Evolutionary conservation across 768 basidiomycete genomes (phyloP).

Genomic region (Naganishia randhawae): DNA sequence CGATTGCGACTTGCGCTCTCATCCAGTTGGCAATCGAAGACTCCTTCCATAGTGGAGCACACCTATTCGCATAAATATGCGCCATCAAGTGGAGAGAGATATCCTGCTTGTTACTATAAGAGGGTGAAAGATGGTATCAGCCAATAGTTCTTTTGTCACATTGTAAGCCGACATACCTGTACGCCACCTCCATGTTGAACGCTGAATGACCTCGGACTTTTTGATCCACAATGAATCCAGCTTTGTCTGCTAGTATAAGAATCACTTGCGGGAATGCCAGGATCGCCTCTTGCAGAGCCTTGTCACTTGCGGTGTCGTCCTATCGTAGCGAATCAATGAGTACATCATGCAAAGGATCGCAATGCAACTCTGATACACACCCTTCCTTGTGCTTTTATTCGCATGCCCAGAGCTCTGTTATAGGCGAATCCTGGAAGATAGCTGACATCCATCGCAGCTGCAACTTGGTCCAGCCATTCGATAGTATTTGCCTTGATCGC

Average conservation of each 20-base stretch:
- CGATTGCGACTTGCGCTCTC: constrained; percentile 56
- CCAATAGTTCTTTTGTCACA: neutral
- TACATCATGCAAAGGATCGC: neutral
- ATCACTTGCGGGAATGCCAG: constrained; percentile 74
- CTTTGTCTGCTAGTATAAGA: constrained; percentile 77
- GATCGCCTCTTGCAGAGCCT: constrained; percentile 70
- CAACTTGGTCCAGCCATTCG: constrained; percentile 64
- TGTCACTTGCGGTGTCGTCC: constrained; percentile 62
- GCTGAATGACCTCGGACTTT: constrained; percentile 61
- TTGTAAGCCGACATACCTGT: constrained; percentile 56
- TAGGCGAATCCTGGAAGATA: constrained; percentile 62
- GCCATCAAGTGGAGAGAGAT: constrained; percentile 68
- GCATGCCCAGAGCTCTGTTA: constrained; percentile 58
- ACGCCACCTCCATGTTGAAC: constrained; percentile 68
- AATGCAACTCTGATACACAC: constrained; percentile 45
- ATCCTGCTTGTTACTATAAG: constrained; percentile 50
- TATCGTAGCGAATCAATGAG: constrained; percentile 36
- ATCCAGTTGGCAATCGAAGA: constrained; percentile 66
- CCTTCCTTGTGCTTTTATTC: constrained; percentile 55
- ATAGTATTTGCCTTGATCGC: constrained; percentile 74
- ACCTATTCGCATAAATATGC: constrained; percentile 80
- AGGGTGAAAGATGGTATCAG: neutral
- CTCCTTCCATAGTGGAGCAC: constrained; percentile 76
- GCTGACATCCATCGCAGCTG: constrained; percentile 57
- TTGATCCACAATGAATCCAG: constrained; percentile 64